phyloP scores from a whole-genome alignment of 192 early-diverging fungal species.

The Phycomyces nitens region DNA sequence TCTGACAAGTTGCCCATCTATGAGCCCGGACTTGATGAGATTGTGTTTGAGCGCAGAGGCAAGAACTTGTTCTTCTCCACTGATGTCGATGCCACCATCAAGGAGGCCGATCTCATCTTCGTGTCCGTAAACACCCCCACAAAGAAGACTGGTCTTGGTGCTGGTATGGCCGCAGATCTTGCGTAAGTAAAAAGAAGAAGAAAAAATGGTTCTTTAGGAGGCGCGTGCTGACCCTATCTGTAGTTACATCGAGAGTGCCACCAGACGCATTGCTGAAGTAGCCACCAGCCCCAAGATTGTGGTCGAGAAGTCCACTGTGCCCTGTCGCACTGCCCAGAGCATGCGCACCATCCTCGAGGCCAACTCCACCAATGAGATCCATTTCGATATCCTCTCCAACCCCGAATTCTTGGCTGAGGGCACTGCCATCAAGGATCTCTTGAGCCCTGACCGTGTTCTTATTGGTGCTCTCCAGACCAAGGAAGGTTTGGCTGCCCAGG shows the following conservation, averaged over 20 bases:
- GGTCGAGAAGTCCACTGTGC: conserved; percentile 93
- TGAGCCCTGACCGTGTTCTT: conserved; percentile 84
- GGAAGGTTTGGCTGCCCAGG: conserved; percentile 69
- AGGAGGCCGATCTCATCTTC: conserved; percentile 84
- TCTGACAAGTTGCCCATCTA: conserved; percentile 83
- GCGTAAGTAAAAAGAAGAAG: conserved; percentile 48
- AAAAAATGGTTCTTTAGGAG: too few species aligned
- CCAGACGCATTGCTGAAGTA: conserved; percentile 76
- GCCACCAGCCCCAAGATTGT: conserved; percentile 81
- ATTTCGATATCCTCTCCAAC: conserved; percentile 88
- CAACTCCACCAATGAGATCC: conserved; percentile 60
- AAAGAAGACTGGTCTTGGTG: conserved; percentile 70
- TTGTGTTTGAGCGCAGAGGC: conserved; percentile 69
- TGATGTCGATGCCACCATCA: conserved; percentile 73
- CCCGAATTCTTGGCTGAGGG: conserved; percentile 96
- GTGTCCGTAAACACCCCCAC: conserved; percentile 95
- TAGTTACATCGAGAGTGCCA: conserved; percentile 79
- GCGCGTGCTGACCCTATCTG: too few species aligned
- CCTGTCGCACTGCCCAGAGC: conserved; percentile 83
- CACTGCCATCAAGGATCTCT: conserved; percentile 79
- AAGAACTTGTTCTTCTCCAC: conserved; percentile 87
- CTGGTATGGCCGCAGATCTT: conserved; percentile 80
- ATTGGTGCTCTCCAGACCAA: conserved; percentile 76
- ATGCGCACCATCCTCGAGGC: conserved; percentile 81
- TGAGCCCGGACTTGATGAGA: conserved; percentile 85